Percentiles rank a stretch among this genome's conserved stretches.
These are phyloP conservation scores for Alternaria viburni DNA, from an alignment of 2,329 filamentous ascomycete species.

Conservation along the genomic window DNA sequence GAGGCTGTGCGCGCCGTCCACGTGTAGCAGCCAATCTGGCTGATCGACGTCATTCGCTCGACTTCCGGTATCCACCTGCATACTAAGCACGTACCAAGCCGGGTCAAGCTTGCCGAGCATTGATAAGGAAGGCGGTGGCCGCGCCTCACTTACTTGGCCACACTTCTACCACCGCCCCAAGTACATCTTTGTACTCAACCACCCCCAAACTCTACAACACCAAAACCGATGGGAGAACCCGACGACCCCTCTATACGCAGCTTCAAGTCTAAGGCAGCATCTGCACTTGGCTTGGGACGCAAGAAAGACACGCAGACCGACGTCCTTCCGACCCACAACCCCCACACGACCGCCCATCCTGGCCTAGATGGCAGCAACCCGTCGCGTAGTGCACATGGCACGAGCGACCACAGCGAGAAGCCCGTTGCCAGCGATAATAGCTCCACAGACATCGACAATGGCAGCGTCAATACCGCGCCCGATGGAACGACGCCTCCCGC, in stretches of 20 bases:
- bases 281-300: constrained; percentile 53
- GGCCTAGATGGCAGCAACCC: constrained; percentile 16
- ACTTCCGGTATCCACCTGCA: neutral
- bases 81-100: constrained; percentile 3
- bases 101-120: constrained; percentile 15
- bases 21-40: constrained; percentile 3
- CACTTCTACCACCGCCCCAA: constrained; percentile 4
- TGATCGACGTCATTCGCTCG: constrained; percentile 14
- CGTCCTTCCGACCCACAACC: constrained; percentile 38
- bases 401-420: constrained; percentile 32
- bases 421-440: constrained; percentile 10
- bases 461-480: constrained; percentile 53
- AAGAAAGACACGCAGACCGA: constrained; percentile 36
- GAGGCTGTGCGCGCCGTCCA: constrained; percentile 6
- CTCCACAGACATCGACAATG: constrained; percentile 29
- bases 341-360: constrained; percentile 22
- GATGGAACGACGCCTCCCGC: constrained; percentile 60
- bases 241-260: constrained; percentile 60
- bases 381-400: neutral
- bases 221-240: constrained; percentile 61
- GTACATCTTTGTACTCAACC: constrained; percentile 19
- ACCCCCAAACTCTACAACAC: constrained; percentile 17
- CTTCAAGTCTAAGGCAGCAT: constrained; percentile 58
- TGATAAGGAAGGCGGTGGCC: constrained; percentile 22
- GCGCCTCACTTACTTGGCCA: constrained; percentile 29